Evolutionary conservation across 768 basidiomycete genomes (phyloP).

Genomic region (Mycena indigotica): DNA sequence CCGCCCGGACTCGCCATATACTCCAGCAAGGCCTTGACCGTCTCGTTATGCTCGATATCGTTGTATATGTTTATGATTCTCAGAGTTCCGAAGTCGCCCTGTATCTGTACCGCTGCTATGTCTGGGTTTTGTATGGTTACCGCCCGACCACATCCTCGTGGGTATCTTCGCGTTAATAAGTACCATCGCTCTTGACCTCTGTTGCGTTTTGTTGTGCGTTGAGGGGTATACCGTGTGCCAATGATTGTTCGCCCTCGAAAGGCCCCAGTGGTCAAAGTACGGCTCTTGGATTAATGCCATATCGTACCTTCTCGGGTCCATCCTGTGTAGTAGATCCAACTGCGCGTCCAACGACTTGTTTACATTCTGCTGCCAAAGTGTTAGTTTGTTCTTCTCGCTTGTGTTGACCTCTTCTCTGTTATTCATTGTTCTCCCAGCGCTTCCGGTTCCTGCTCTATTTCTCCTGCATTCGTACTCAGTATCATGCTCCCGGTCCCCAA

Average conservation of each 20-base stretch:
- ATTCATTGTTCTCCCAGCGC: neutral
- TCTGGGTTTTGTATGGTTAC: conserved; percentile 22
- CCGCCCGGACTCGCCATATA: neutral
- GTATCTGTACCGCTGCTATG: conserved; percentile 31
- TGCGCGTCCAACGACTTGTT: conserved; percentile 28
- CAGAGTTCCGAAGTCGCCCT: conserved; percentile 16
- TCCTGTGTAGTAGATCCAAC: conserved; percentile 15
- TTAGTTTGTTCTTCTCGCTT: neutral
- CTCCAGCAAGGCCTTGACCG: conserved; percentile 7
- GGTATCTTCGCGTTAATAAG: conserved; percentile 22
- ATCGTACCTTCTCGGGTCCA: conserved; percentile 25
- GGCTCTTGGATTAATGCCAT: conserved; percentile 44
- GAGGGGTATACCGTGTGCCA: conserved; percentile 17
- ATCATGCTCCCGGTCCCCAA: neutral
- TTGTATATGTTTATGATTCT: conserved; percentile 37
- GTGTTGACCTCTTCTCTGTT: neutral
- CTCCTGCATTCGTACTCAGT: neutral
- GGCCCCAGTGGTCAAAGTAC: conserved; percentile 26
- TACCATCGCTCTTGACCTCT: conserved; percentile 18
- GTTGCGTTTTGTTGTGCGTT: neutral
- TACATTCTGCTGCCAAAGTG: conserved; percentile 31
- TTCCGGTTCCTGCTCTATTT: neutral
- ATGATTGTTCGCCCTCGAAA: conserved; percentile 18
- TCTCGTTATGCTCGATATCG: conserved; percentile 22
- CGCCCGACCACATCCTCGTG: conserved; percentile 28